Conservation (phyloP, 108 stramenopile species). For the Cafeteria roenbergensis region DNA sequence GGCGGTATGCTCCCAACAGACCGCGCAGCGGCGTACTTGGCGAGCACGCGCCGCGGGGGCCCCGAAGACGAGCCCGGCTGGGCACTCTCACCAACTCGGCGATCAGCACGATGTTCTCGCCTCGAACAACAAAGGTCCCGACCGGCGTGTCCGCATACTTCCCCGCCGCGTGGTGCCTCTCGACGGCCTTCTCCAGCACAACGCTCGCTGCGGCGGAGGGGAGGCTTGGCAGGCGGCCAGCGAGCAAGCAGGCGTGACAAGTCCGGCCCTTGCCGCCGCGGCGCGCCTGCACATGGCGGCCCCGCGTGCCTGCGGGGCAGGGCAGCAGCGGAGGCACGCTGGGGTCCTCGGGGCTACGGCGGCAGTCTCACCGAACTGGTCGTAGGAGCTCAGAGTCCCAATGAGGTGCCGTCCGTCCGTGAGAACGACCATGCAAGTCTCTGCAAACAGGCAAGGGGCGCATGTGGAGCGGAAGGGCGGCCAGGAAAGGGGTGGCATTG, state of each 20-base stretch:
- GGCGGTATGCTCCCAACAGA: too few species aligned
- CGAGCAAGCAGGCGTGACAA: background rate
- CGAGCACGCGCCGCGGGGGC: too few species aligned
- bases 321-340: background rate
- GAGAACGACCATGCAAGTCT: slow-evolving; percentile 16
- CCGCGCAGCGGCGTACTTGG: too few species aligned
- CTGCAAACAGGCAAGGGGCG: too few species aligned
- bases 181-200: slow-evolving; percentile 10
- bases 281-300: background rate
- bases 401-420: slow-evolving; percentile 21
- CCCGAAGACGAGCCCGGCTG: too few species aligned
- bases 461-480: too few species aligned
- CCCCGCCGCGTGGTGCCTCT: background rate
- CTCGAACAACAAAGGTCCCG: slow-evolving; percentile 16
- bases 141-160: background rate
- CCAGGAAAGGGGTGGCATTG: too few species aligned
- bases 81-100: slow-evolving; percentile 17
- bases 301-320: background rate
- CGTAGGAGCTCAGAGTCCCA: slow-evolving; percentile 12
- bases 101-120: slow-evolving; percentile 21
- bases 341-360: too few species aligned
- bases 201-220: slow-evolving; percentile 5
- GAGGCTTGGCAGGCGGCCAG: background rate
- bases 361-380: slow-evolving; percentile 18
- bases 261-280: background rate